These are phyloP conservation scores for Microcyclosporella mali DNA, from an alignment of 2,329 filamentous ascomycete species.

Conservation along the genomic window DNA sequence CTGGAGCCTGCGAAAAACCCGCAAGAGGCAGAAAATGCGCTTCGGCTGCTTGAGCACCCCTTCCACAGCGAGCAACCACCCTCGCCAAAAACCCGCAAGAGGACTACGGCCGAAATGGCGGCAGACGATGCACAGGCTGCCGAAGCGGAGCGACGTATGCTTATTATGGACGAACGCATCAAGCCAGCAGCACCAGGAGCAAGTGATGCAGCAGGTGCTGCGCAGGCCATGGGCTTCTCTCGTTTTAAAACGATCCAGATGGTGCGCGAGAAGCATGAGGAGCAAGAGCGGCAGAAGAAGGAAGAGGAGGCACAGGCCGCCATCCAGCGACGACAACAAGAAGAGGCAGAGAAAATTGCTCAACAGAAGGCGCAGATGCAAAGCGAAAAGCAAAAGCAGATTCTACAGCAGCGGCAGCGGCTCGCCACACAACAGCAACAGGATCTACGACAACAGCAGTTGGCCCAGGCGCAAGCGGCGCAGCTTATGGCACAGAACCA, in stretches of 20 bases:
- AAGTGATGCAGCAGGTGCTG: slow-evolving; percentile 63
- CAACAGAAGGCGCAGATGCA: slow-evolving; percentile 41
- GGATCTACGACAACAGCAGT: slow-evolving; percentile 28
- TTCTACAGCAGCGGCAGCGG: slow-evolving; percentile 37
- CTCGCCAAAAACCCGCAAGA: slow-evolving; percentile 80
- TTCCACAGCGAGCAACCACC: slow-evolving; percentile 72
- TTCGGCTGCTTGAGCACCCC: slow-evolving; percentile 68
- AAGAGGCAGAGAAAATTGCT: slow-evolving; percentile 39
- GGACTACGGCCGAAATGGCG: slow-evolving; percentile 88
- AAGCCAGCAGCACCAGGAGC: slow-evolving; percentile 57
- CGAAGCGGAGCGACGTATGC: slow-evolving; percentile 85
- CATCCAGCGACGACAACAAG: slow-evolving; percentile 29
- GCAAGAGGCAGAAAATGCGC: slow-evolving; percentile 63
- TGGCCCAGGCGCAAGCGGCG: slow-evolving; percentile 17
- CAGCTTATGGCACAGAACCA: slow-evolving; percentile 25
- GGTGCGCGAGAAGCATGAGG: slow-evolving; percentile 55
- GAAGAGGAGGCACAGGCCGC: slow-evolving; percentile 52
- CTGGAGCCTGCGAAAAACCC: slow-evolving; percentile 67
- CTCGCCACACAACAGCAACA: slow-evolving; percentile 11
- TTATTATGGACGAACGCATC: slow-evolving; percentile 80
- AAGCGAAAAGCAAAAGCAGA: slow-evolving; percentile 43
- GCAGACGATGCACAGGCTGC: slow-evolving; percentile 90
- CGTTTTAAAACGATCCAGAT: slow-evolving; percentile 86
- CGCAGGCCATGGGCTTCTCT: slow-evolving; percentile 74
- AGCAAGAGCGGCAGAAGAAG: slow-evolving; percentile 52